A percentile compares a stretch with the other conserved stretches of the same genome.
These are phyloP conservation scores for Talaromyces piceae DNA, from an alignment of 2,329 filamentous ascomycete species.

Conservation along the genomic window DNA sequence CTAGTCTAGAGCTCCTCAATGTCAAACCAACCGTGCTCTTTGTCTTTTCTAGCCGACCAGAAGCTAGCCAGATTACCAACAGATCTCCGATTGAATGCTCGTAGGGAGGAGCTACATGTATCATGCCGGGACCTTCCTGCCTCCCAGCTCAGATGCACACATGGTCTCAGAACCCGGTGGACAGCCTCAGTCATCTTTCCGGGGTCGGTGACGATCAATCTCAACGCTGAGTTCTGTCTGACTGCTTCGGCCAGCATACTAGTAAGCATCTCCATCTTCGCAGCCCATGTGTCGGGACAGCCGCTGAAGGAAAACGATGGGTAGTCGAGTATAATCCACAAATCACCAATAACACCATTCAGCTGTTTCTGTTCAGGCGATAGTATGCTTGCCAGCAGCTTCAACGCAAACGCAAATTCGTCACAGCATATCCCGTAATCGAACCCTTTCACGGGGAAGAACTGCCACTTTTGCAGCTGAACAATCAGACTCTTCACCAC, in stretches of 20 bases:
- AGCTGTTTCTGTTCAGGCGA: background rate
- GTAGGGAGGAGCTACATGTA: too few species aligned
- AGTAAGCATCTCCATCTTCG: background rate
- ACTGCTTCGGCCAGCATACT: background rate
- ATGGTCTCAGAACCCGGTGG: background rate
- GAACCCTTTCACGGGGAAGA: background rate
- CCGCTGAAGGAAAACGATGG: background rate
- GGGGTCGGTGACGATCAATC: background rate
- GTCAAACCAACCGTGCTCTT: background rate
- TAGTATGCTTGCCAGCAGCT: background rate
- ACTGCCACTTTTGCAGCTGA: background rate
- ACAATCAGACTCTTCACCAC: background rate
- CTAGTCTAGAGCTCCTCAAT: background rate
- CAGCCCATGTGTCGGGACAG: background rate
- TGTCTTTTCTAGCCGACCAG: too few species aligned
- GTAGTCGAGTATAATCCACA: background rate
- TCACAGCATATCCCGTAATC: background rate
- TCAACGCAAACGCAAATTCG: background rate
- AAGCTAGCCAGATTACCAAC: too few species aligned
- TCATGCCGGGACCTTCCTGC: too few species aligned
- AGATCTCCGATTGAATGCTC: too few species aligned
- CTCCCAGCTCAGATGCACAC: background rate
- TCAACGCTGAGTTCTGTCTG: background rate
- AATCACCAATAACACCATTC: background rate
- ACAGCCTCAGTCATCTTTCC: background rate